phyloP scores from a whole-genome alignment of 1,284 basidiomycete genomes.

The Tylopilus orsonianus region DNA sequence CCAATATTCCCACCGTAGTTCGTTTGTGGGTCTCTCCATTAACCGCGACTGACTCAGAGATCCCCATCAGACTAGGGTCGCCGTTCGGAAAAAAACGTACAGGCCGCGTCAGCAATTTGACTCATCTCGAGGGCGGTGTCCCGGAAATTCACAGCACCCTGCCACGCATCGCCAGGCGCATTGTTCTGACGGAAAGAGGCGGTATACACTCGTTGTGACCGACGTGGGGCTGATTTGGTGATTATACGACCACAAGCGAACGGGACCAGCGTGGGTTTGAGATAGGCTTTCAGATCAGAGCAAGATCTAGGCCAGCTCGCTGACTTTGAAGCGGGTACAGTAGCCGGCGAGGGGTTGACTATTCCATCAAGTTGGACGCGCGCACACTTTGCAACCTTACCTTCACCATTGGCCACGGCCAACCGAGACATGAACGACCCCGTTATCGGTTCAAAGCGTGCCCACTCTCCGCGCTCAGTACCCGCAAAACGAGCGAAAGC shows the following conservation, averaged over 20 bases:
- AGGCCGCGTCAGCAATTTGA: slow-evolving; percentile 26
- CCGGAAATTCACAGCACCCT: slow-evolving; percentile 4
- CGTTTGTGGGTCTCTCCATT: slow-evolving; percentile 5
- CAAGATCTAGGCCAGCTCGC: slow-evolving; percentile 5
- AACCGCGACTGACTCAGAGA: background rate
- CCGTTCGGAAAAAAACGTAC: slow-evolving; percentile 5
- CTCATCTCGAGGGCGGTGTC: slow-evolving; percentile 14
- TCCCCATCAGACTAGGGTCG: slow-evolving; percentile 17
- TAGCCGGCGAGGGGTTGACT: slow-evolving; percentile 19
- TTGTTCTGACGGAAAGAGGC: background rate
- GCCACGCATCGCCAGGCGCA: background rate
- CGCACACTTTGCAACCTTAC: slow-evolving; percentile 8
- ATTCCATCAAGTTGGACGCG: slow-evolving; percentile 1
- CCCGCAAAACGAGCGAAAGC: slow-evolving; percentile 40
- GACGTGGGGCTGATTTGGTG: background rate
- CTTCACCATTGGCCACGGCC: slow-evolving; percentile 18
- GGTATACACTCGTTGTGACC: background rate
- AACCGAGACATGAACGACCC: slow-evolving; percentile 22
- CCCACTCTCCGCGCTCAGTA: slow-evolving; percentile 29
- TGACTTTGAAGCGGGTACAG: slow-evolving; percentile 33
- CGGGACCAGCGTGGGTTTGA: background rate
- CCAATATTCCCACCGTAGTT: slow-evolving; percentile 9
- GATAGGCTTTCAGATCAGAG: slow-evolving; percentile 14
- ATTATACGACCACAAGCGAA: background rate
- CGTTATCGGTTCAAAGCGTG: slow-evolving; percentile 30